phyloP scores from a whole-genome alignment of 2,329 filamentous ascomycete genomes.

The Emergomyces orientalis region DNA sequence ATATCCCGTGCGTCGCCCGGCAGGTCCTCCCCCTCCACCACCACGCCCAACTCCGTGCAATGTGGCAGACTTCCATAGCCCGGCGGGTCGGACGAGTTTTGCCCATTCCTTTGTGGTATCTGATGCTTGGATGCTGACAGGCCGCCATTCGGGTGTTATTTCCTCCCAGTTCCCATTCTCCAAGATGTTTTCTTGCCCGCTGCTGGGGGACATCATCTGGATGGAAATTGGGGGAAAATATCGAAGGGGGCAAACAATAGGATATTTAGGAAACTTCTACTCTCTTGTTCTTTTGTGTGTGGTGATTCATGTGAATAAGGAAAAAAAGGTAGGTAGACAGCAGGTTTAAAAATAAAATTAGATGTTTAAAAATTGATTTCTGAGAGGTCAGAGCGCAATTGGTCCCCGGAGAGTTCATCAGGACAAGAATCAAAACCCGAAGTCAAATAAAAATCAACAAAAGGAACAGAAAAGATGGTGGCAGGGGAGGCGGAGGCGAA shows the following conservation, averaged over 20 bases:
- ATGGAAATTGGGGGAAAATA: not conserved
- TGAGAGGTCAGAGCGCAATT: not conserved
- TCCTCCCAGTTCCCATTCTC: conserved; percentile 20
- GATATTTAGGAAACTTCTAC: not conserved
- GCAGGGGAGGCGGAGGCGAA: not conserved
- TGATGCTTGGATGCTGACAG: conserved; percentile 6
- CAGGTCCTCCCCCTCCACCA: not conserved
- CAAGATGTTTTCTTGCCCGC: conserved; percentile 14
- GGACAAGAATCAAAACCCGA: not conserved
- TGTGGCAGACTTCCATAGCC: conserved; percentile 1
- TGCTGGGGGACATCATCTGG: not conserved
- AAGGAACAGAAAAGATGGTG: not conserved
- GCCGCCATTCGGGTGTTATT: conserved; percentile 6
- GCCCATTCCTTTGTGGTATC: conserved; percentile 13
- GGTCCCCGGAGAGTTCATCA: not conserved
- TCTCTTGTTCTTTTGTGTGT: not conserved
- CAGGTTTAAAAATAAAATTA: not conserved
- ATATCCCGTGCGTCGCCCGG: conserved; percentile 19
- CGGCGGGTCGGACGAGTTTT: conserved; percentile 18
- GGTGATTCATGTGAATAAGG: not conserved
- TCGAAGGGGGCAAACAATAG: not conserved
- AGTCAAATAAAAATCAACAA: not conserved
- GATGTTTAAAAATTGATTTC: not conserved
- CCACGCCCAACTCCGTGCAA: not conserved
- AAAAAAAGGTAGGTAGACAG: not conserved